These are phyloP conservation scores for Xylariales sp. DNA, from an alignment of 2,329 filamentous ascomycete genomes.

Conservation along the genomic window DNA sequence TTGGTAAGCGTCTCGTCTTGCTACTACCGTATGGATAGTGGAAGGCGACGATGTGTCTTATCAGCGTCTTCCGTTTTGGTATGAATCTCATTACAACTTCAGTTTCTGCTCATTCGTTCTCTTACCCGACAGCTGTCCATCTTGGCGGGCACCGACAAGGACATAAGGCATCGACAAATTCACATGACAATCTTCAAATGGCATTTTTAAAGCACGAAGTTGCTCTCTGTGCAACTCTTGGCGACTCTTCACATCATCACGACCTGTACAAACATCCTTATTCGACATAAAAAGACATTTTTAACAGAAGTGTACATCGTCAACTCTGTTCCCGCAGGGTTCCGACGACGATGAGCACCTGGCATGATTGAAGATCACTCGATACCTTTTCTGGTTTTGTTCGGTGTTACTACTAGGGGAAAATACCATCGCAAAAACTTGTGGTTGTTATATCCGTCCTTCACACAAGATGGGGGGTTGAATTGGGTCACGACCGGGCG, in stretches of 20 bases:
- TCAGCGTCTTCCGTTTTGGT: constrained; percentile 31
- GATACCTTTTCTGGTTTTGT: constrained; percentile 39
- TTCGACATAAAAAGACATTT: constrained; percentile 42
- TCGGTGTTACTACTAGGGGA: constrained; percentile 22
- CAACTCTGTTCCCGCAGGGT: constrained; percentile 18
- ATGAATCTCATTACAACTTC: constrained; percentile 12
- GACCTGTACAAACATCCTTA: constrained; percentile 46
- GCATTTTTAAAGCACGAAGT: too few relatives aligned
- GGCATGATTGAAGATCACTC: constrained; percentile 35
- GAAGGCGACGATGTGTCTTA: constrained; percentile 23
- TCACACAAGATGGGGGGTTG: constrained; percentile 34
- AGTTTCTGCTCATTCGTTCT: constrained; percentile 32
- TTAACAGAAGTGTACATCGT: constrained; percentile 25
- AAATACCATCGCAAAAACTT: constrained; percentile 16
- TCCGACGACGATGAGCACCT: constrained; percentile 32
- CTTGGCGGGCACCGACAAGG: constrained; percentile 45
- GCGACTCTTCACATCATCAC: constrained; percentile 18
- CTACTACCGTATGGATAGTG: constrained; percentile 29
- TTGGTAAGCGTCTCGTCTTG: constrained; percentile 42
- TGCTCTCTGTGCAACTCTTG: too few relatives aligned
- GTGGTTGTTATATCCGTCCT: constrained; percentile 30
- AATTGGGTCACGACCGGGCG: constrained; percentile 38
- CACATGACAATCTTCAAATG: too few relatives aligned
- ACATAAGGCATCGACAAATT: constrained; percentile 41
- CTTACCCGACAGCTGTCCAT: constrained; percentile 35